These are phyloP conservation scores for Penicillium coffeae DNA, from an alignment of 495 filamentous ascomycete species.

Conservation along the genomic window DNA sequence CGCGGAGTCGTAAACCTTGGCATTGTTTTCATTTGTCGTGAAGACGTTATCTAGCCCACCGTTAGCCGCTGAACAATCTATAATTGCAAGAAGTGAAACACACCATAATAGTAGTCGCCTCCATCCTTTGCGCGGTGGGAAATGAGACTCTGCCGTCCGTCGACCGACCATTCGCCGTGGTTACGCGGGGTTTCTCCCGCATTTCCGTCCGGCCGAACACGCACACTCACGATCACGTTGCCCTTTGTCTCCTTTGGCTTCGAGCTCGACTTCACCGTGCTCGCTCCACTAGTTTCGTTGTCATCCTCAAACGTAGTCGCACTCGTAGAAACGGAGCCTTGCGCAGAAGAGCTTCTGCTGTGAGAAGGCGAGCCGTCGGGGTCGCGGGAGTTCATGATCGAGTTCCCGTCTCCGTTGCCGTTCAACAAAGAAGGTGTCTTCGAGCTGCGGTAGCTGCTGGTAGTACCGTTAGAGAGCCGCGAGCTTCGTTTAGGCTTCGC, in stretches of 20 bases:
- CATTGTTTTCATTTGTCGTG: constrained; percentile 84
- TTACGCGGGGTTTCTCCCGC: constrained; percentile 55
- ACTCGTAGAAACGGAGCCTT: constrained; percentile 86
- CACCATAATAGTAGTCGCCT: constrained; percentile 91
- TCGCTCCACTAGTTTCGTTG: constrained; percentile 31
- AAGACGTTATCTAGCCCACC: constrained; percentile 81
- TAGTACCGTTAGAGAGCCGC: constrained; percentile 37
- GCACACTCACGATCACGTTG: constrained; percentile 93
- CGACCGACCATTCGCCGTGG: constrained; percentile 89
- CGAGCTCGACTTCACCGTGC: constrained; percentile 25
- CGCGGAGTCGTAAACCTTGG: constrained; percentile 86
- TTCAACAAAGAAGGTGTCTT: constrained; percentile 72
- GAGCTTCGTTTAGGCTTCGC: constrained; percentile 34
- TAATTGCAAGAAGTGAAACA: neutral
- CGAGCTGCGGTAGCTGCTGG: constrained; percentile 47
- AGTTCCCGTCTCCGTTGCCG: constrained; percentile 70
- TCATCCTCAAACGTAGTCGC: constrained; percentile 79
- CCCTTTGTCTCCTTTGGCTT: constrained; percentile 70
- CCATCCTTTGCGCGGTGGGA: constrained; percentile 83
- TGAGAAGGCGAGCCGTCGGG: constrained; percentile 80
- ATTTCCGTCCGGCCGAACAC: constrained; percentile 76
- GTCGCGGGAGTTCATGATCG: constrained; percentile 58
- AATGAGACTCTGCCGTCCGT: constrained; percentile 76
- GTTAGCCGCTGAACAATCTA: neutral
- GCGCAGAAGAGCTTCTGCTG: constrained; percentile 82